A percentile compares a stretch with the other conserved stretches of the same genome.
Evolutionary conservation across 2,329 filamentous ascomycete species (phyloP).

Genomic region (Stromatinia cepivora): DNA sequence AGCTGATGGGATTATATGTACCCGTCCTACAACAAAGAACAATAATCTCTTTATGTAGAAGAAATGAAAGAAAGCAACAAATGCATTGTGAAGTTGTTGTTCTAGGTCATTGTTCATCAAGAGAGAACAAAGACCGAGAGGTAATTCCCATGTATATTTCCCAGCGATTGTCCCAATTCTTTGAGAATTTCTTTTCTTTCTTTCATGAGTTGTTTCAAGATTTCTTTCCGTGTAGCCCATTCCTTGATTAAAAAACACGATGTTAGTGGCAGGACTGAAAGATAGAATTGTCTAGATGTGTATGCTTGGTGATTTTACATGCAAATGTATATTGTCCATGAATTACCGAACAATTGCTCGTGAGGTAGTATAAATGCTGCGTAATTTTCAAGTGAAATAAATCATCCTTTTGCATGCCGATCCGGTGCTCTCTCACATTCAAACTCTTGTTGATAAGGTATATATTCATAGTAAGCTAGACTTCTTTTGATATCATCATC

Average conservation of each 20-base stretch:
- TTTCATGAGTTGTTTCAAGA: background rate
- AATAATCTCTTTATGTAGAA: background rate
- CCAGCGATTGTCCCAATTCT: background rate
- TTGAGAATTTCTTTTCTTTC: background rate
- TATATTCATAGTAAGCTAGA: background rate
- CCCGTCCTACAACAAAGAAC: background rate
- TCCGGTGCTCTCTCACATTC: background rate
- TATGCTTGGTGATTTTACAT: background rate
- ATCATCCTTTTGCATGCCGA: background rate
- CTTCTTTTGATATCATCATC: background rate
- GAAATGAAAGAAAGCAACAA: background rate
- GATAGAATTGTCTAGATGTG: background rate
- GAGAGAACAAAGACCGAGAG: background rate
- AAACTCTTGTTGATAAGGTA: background rate
- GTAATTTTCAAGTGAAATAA: background rate
- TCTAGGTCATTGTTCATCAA: background rate
- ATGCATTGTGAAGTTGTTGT: background rate
- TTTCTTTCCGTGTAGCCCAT: background rate
- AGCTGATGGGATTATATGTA: background rate
- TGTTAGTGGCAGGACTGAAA: background rate
- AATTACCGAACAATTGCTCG: background rate
- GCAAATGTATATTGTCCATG: background rate
- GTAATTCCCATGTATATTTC: background rate
- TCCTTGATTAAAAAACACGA: background rate
- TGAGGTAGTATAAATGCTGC: background rate